phyloP scores from a whole-genome alignment of 148 eudicot species.

The Vaccinium vitisidaea region DNA sequence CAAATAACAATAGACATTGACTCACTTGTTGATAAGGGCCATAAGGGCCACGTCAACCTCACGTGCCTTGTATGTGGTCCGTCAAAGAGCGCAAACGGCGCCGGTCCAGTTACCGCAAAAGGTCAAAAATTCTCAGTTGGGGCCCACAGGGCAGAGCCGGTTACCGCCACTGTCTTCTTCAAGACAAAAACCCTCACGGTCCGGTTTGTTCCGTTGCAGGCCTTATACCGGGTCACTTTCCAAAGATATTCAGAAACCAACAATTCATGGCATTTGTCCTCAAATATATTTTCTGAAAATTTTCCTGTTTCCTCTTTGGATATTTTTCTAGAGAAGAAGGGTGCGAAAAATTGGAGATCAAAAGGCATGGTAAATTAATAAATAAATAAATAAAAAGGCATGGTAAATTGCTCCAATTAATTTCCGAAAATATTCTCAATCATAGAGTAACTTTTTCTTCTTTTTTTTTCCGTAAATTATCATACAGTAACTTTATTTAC shows the following conservation, averaged over 20 bases:
- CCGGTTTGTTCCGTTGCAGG: conserved; percentile 13
- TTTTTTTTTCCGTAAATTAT: no score
- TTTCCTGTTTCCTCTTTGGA: no score
- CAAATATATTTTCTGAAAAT: no score
- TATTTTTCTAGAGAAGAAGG: background rate
- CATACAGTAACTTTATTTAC: no score
- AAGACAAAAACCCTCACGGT: conserved; percentile 21
- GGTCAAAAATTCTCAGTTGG: background rate
- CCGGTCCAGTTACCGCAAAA: conserved; percentile 13
- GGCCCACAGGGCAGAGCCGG: conserved; percentile 20
- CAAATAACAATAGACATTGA: conserved; percentile 8
- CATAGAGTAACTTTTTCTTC: background rate
- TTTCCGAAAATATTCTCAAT: background rate
- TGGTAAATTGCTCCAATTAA: background rate
- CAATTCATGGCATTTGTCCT: no score
- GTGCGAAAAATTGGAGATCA: background rate
- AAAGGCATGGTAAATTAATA: background rate
- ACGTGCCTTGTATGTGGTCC: conserved; percentile 16
- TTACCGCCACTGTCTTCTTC: conserved; percentile 12
- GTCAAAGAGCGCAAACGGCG: conserved; percentile 21
- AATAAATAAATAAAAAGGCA: no score
- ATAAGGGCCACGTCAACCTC: conserved; percentile 23
- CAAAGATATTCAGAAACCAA: background rate
- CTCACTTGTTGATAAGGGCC: background rate
- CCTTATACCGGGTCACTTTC: conserved; percentile 2